Conservation (phyloP, 352 stramenopile genomes). For the Globisporangium viniferum region DNA sequence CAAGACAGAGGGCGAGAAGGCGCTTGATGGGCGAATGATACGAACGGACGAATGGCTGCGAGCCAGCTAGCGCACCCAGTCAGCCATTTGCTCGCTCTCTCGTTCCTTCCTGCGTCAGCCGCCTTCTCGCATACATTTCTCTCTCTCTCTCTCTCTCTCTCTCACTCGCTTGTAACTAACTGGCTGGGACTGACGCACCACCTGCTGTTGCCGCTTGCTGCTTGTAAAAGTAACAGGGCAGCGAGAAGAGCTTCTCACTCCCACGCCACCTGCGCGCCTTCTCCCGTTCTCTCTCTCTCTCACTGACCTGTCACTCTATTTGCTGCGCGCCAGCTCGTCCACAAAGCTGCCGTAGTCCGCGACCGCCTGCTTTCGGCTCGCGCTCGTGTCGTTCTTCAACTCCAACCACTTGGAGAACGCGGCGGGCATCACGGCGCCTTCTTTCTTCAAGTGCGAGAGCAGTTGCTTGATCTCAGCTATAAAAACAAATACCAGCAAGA, state of each 20-base stretch:
- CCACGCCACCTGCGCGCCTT: not conserved
- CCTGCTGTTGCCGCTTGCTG: not conserved
- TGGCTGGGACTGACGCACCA: not conserved
- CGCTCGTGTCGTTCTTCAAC: slow-evolving; percentile 73
- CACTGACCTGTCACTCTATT: slow-evolving; percentile 29
- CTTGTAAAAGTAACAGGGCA: not conserved
- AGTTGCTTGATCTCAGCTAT: slow-evolving; percentile 64
- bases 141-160: not conserved
- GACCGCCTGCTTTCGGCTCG: slow-evolving; percentile 63
- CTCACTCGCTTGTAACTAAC: not conserved
- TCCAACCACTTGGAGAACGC: slow-evolving; percentile 73
- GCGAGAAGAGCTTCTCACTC: not conserved
- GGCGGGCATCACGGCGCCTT: slow-evolving; percentile 41
- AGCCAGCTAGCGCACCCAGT: not conserved
- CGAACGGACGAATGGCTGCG: not conserved
- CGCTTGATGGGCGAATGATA: not conserved
- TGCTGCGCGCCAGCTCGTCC: slow-evolving; percentile 64
- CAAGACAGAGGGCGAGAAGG: not conserved
- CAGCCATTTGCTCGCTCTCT: not conserved
- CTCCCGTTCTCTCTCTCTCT: not conserved
- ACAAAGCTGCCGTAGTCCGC: slow-evolving; percentile 69
- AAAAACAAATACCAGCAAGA: slow-evolving; percentile 15
- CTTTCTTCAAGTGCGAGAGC: slow-evolving; percentile 68
- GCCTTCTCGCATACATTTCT: not conserved
- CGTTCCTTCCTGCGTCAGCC: not conserved